Evolutionary conservation across 345 rosid species (phyloP).

Genomic region (Fremontodendron californicum): DNA sequence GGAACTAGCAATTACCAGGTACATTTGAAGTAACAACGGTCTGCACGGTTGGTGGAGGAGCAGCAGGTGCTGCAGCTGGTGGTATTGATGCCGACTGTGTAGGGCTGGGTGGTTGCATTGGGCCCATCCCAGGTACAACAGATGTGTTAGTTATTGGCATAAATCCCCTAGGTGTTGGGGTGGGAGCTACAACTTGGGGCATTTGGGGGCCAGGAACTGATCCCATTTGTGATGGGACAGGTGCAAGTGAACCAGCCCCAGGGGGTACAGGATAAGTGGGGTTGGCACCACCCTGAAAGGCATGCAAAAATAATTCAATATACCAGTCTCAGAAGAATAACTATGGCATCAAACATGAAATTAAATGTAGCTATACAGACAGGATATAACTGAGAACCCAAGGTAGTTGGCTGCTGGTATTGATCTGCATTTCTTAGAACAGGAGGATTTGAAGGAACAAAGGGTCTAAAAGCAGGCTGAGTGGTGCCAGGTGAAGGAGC

Average conservation of each 20-base stretch:
- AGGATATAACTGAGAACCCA: conserved; percentile 75
- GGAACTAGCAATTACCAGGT: conserved; percentile 53
- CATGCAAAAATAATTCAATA: conserved; percentile 17
- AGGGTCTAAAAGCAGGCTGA: conserved; percentile 63
- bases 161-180: conserved; percentile 44
- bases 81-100: conserved; percentile 46
- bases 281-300: conserved; percentile 55
- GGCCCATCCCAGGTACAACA: conserved; percentile 51
- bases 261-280: conserved; percentile 53
- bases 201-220: conserved; percentile 48
- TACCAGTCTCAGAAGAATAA: conserved; percentile 1
- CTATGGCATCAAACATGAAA: conserved; percentile 1
- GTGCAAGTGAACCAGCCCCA: conserved; percentile 46
- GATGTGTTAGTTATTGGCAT: conserved; percentile 58
- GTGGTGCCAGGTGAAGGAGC: conserved; percentile 40
- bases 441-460: conserved; percentile 78
- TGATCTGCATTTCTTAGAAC: conserved; percentile 74
- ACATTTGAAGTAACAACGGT: conserved; percentile 81
- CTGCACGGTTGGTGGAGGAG: conserved; percentile 88
- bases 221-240: conserved; percentile 46
- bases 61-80: conserved; percentile 61
- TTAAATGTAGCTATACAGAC: conserved; percentile 39
- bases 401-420: conserved; percentile 71
- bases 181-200: conserved; percentile 58
- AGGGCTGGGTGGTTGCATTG: conserved; percentile 66